Conservation (phyloP, 345 rosid genomes). For the Hibiscus mutabilis region DNA sequence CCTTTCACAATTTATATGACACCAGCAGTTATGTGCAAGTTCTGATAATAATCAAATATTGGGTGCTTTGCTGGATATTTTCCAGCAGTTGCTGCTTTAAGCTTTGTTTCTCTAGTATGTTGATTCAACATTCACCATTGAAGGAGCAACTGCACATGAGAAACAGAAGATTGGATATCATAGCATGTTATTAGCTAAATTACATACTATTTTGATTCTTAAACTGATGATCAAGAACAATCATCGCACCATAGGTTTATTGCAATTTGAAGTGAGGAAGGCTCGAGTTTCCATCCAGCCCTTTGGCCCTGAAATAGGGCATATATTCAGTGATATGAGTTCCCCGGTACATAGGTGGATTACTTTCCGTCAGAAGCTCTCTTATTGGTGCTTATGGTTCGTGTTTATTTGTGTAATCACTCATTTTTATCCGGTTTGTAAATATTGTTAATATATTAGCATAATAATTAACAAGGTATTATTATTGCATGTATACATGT, state of each 20-base stretch:
- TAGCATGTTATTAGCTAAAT: neutral
- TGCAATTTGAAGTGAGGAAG: slow-evolving; percentile 30
- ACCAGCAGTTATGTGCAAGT: slow-evolving; percentile 15
- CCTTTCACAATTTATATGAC: slow-evolving; percentile 1
- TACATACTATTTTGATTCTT: neutral
- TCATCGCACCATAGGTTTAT: neutral
- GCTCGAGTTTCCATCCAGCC: slow-evolving; percentile 32
- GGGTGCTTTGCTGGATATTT: slow-evolving; percentile 10
- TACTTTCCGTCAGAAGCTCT: slow-evolving; percentile 26
- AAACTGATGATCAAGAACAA: neutral
- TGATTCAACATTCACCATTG: neutral
- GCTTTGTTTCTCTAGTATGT: neutral
- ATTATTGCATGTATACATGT: too few relatives aligned
- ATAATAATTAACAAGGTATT: too few relatives aligned
- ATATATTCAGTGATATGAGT: slow-evolving; percentile 27
- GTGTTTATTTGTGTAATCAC: too few relatives aligned
- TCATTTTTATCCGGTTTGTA: too few relatives aligned
- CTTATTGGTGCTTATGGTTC: slow-evolving; percentile 30
- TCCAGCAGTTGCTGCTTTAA: neutral
- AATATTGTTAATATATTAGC: too few relatives aligned
- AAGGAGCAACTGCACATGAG: neutral
- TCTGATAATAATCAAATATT: slow-evolving; percentile 7
- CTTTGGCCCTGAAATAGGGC: slow-evolving; percentile 32
- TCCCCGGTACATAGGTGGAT: slow-evolving; percentile 32
- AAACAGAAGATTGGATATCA: neutral